Percentiles rank a stretch among this genome's conserved stretches.
Evolutionary conservation across 768 basidiomycete species (phyloP).

Genomic region (Tylopilus sp.): DNA sequence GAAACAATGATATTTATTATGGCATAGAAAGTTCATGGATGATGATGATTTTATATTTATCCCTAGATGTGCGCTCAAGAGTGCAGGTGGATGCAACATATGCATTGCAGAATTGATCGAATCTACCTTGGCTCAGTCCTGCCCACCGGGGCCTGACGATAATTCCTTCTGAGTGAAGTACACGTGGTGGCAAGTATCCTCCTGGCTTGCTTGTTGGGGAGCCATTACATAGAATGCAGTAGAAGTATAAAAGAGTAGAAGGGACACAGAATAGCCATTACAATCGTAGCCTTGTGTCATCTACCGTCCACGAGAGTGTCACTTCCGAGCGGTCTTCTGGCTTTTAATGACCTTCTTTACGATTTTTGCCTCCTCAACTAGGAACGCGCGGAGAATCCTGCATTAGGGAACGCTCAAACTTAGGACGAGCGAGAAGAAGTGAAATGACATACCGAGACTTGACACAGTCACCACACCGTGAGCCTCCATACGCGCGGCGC

Average conservation of each 20-base stretch:
- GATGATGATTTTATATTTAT: conserved; percentile 1
- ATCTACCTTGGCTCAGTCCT: too few species aligned
- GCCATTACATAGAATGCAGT: conserved; percentile 24
- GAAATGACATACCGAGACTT: conserved; percentile 76
- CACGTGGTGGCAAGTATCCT: conserved; percentile 7
- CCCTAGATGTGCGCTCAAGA: neutral
- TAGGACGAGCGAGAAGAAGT: neutral
- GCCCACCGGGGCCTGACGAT: too few species aligned
- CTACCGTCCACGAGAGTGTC: neutral
- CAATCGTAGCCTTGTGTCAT: conserved; percentile 3
- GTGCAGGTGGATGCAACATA: too few species aligned
- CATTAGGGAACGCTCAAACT: neutral
- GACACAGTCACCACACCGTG: conserved; percentile 93
- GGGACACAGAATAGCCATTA: conserved; percentile 13
- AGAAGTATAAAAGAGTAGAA: conserved; percentile 7
- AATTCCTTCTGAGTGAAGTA: neutral
- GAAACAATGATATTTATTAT: conserved; percentile 27
- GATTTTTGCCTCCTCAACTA: conserved; percentile 99
- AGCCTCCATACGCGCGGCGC: conserved; percentile 94
- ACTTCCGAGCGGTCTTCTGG: conserved; percentile 40
- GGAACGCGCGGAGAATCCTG: conserved; percentile 96
- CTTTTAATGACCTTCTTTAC: conserved; percentile 99
- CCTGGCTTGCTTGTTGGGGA: conserved; percentile 8
- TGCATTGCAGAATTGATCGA: too few species aligned
- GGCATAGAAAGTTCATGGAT: conserved; percentile 1